A percentile compares a stretch with the other conserved stretches of the same genome.
These are phyloP conservation scores for Blastomyces gilchristii DNA, from an alignment of 2,329 filamentous ascomycete genomes.

Conservation along the genomic window DNA sequence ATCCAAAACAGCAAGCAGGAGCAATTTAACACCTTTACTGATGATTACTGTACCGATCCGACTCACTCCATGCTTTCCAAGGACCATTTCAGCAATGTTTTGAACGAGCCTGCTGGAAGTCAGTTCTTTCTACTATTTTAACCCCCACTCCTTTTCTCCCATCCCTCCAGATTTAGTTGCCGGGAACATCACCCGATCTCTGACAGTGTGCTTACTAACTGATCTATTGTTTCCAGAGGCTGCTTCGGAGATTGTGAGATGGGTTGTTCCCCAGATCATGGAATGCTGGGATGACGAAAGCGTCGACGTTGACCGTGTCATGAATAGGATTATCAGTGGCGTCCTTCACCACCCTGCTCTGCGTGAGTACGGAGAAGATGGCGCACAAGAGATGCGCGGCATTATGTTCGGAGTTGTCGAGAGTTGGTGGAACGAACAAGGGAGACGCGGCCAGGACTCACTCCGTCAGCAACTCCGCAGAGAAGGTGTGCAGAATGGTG, in stretches of 20 bases:
- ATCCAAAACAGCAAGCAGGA: slow-evolving; percentile 75
- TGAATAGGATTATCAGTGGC: slow-evolving; percentile 68
- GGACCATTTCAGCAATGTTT: slow-evolving; percentile 82
- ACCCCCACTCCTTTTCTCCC: background rate
- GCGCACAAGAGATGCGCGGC: slow-evolving; percentile 58
- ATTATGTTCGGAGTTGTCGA: slow-evolving; percentile 72
- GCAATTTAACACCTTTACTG: slow-evolving; percentile 76
- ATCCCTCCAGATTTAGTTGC: background rate
- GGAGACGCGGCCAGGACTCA: slow-evolving; percentile 51
- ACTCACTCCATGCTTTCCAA: slow-evolving; percentile 95
- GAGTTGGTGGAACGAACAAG: slow-evolving; percentile 69
- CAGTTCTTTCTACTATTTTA: background rate
- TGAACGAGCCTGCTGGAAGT: slow-evolving; percentile 81
- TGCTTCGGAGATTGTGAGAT: slow-evolving; percentile 54
- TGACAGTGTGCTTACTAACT: slow-evolving; percentile 24
- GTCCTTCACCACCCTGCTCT: slow-evolving; percentile 84
- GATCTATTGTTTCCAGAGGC: background rate
- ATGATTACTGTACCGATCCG: slow-evolving; percentile 66
- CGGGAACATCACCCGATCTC: slow-evolving; percentile 25
- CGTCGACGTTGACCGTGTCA: slow-evolving; percentile 56
- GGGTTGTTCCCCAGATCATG: slow-evolving; percentile 84
- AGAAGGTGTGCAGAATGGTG: slow-evolving; percentile 62
- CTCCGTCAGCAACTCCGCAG: slow-evolving; percentile 68
- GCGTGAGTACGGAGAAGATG: slow-evolving; percentile 58
- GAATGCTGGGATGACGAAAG: slow-evolving; percentile 72